phyloP scores from a whole-genome alignment of 2,329 filamentous ascomycete genomes.

The Nothophaeocryptopus gaeumannii region DNA sequence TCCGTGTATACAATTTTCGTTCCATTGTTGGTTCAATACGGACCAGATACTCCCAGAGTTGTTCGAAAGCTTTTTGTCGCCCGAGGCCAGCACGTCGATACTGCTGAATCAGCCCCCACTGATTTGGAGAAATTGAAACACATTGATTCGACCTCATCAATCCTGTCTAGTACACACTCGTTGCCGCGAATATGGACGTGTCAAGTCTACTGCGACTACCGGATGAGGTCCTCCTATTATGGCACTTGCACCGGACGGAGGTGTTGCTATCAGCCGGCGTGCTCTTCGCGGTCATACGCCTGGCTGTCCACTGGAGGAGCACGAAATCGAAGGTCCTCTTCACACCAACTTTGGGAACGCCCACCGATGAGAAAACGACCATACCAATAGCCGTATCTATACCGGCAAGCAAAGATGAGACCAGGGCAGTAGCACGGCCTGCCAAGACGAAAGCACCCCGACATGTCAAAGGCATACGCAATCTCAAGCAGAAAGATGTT shows the following conservation, averaged over 20 bases:
- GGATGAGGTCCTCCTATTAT: constrained; percentile 32
- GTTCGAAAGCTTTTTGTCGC: too few species aligned
- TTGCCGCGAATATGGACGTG: constrained; percentile 15
- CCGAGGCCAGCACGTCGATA: too few species aligned
- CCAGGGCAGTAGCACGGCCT: neutral
- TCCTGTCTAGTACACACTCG: too few species aligned
- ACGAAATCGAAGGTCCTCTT: constrained; percentile 21
- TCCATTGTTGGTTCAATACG: too few species aligned
- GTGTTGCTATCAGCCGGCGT: constrained; percentile 32
- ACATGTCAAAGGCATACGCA: constrained; percentile 32
- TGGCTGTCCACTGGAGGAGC: constrained; percentile 28
- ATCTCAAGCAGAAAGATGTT: constrained; percentile 17
- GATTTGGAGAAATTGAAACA: too few species aligned
- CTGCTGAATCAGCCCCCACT: too few species aligned
- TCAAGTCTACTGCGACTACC: constrained; percentile 22
- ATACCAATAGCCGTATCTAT: neutral
- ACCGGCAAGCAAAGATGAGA: neutral
- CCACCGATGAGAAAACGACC: constrained; percentile 22
- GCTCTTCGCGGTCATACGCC: constrained; percentile 28
- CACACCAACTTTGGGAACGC: constrained; percentile 25
- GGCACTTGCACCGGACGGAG: constrained; percentile 32
- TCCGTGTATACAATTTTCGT: too few species aligned
- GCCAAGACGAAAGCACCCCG: constrained; percentile 26
- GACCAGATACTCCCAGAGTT: too few species aligned
- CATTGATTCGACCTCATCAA: too few species aligned